A percentile compares a stretch with the other conserved stretches of the same genome.
Conservation (phyloP, 345 rosid genomes). For the Jatropha curcas region DNA sequence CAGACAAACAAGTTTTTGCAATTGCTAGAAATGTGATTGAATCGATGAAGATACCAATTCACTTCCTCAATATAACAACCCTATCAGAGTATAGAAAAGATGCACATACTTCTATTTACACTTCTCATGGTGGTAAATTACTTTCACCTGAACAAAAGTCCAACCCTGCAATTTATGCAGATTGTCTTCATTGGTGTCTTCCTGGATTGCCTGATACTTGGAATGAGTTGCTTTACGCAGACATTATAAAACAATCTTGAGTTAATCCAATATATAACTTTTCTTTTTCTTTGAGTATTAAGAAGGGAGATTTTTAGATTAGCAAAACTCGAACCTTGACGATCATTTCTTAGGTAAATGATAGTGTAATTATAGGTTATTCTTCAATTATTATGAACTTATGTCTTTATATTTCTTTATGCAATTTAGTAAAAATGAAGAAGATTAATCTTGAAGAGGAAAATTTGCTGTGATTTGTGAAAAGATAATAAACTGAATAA, state of each 20-base stretch:
- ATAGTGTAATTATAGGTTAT: too few relatives aligned
- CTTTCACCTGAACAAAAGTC: conserved; percentile 8
- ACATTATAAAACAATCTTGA: not conserved
- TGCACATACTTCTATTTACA: conserved; percentile 25
- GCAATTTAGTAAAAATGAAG: too few relatives aligned
- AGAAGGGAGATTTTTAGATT: too few relatives aligned
- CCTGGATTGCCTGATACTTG: conserved; percentile 30
- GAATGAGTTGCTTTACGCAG: conserved; percentile 24
- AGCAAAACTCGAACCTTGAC: too few relatives aligned
- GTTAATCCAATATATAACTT: not conserved
- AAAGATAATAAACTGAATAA: too few relatives aligned
- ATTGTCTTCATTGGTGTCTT: conserved; percentile 29
- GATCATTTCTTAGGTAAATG: too few relatives aligned
- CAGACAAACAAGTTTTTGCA: conserved; percentile 7
- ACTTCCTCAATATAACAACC: conserved; percentile 22
- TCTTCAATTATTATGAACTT: too few relatives aligned
- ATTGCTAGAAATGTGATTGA: not conserved
- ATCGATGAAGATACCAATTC: conserved; percentile 20
- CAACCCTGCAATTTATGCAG: conserved; percentile 12
- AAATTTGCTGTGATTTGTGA: too few relatives aligned
- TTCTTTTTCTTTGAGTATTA: too few relatives aligned
- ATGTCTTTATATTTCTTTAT: not conserved
- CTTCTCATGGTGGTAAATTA: conserved; percentile 1
- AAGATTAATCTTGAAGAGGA: too few relatives aligned
- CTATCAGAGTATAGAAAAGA: conserved; percentile 29